Conservation (phyloP, 2,329 filamentous ascomycete species). For the Rasamsonia emersonii region DNA sequence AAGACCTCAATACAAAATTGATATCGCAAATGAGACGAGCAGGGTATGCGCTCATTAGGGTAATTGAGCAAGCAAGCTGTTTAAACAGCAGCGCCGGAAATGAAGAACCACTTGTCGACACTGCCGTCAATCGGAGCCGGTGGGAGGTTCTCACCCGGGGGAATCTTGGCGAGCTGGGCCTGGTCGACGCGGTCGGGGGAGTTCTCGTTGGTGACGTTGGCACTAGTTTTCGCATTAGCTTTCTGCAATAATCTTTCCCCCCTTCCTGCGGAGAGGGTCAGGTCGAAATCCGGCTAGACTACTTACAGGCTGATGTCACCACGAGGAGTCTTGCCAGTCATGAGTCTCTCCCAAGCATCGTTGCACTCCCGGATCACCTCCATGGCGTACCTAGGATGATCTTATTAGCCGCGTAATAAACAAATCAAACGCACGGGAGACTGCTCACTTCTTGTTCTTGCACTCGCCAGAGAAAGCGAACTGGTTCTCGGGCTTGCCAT, state of each 20-base stretch:
- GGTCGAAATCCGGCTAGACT: not conserved
- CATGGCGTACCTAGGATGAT: constrained; percentile 65
- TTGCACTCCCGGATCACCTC: constrained; percentile 93
- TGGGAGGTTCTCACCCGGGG: constrained; percentile 66
- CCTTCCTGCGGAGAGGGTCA: no score
- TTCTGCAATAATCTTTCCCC: no score
- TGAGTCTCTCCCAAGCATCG: constrained; percentile 94
- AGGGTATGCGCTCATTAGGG: constrained; percentile 23
- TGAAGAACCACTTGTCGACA: constrained; percentile 99
- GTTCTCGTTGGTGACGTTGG: constrained; percentile 69
- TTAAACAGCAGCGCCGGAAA: constrained; percentile 87
- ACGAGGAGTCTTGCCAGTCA: constrained; percentile 75
- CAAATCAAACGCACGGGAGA: not conserved
- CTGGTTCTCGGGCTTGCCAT: constrained; percentile 99
- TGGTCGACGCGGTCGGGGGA: constrained; percentile 64
- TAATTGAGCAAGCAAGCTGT: constrained; percentile 12
- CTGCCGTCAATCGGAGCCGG: constrained; percentile 87
- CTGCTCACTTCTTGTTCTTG: constrained; percentile 90
- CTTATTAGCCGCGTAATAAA: constrained; percentile 10
- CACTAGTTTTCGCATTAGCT: constrained; percentile 41
- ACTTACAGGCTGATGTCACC: constrained; percentile 77
- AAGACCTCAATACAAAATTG: no score
- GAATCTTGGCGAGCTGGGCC: constrained; percentile 66
- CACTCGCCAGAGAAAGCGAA: constrained; percentile 99
- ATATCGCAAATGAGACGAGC: constrained; percentile 3